Conservation (phyloP, 2,329 filamentous ascomycete genomes). For the Exophiala aquamarina region DNA sequence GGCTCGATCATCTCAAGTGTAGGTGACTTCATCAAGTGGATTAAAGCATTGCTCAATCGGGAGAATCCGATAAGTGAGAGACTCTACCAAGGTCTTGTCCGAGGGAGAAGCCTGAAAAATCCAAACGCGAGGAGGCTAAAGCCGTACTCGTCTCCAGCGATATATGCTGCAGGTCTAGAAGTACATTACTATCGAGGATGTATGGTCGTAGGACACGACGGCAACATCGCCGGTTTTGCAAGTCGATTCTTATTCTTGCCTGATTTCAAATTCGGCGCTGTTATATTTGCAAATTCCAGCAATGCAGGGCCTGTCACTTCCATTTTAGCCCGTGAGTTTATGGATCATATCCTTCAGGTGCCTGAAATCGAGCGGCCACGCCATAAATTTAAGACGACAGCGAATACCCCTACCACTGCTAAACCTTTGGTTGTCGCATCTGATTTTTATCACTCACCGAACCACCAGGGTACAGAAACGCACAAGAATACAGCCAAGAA, state of each 20-base stretch:
- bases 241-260: conserved; percentile 32
- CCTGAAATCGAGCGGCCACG: conserved; percentile 21
- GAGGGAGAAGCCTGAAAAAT: too few species aligned
- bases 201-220: conserved; percentile 33
- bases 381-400: conserved; percentile 1
- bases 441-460: too few species aligned
- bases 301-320: conserved; percentile 15
- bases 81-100: conserved; percentile 27
- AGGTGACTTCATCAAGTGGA: conserved; percentile 34
- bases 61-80: conserved; percentile 28
- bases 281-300: conserved; percentile 33
- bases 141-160: conserved; percentile 27
- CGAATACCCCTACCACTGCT: not conserved
- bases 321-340: conserved; percentile 27
- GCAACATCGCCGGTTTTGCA: conserved; percentile 30
- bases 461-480: too few species aligned
- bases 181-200: conserved; percentile 32
- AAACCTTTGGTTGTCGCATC: not conserved
- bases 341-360: conserved; percentile 28
- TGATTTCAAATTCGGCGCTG: conserved; percentile 25
- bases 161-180: conserved; percentile 32
- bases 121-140: conserved; percentile 17
- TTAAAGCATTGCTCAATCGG: conserved; percentile 32
- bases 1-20: conserved; percentile 42
- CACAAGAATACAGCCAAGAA: too few species aligned